phyloP scores from a whole-genome alignment of 2,329 filamentous ascomycete species.

The Neonectria faginata region DNA sequence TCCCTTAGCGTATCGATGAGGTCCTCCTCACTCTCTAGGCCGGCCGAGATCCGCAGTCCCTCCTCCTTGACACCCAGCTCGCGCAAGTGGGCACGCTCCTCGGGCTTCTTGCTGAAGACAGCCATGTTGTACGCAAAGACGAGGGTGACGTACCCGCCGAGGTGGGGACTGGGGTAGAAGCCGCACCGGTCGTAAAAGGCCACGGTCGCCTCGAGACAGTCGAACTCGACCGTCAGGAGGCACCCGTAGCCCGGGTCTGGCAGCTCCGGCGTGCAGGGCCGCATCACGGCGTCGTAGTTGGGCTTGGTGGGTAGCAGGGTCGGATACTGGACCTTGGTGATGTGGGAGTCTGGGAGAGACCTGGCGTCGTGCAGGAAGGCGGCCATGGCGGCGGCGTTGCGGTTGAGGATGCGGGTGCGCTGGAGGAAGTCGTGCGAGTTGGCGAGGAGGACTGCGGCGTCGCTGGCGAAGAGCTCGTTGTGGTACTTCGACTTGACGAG shows the following conservation, averaged over 20 bases:
- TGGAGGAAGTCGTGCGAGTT: slow-evolving; percentile 59
- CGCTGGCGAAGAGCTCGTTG: slow-evolving; percentile 61
- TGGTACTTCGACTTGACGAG: slow-evolving; percentile 44
- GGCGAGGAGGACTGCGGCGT: slow-evolving; percentile 58
- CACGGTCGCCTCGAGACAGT: slow-evolving; percentile 51
- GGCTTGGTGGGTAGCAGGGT: slow-evolving; percentile 49
- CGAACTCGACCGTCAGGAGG: slow-evolving; percentile 64
- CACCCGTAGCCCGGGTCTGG: slow-evolving; percentile 65
- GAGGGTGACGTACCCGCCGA: slow-evolving; percentile 65
- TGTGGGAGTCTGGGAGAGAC: slow-evolving; percentile 48
- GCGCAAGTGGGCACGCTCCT: slow-evolving; percentile 53
- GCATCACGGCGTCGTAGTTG: slow-evolving; percentile 52
- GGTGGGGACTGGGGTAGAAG: slow-evolving; percentile 64
- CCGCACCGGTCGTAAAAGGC: slow-evolving; percentile 63
- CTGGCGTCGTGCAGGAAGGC: slow-evolving; percentile 50
- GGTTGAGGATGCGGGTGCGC: slow-evolving; percentile 55
- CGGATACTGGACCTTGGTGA: slow-evolving; percentile 60
- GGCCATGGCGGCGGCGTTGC: slow-evolving; percentile 58
- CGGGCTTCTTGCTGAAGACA: slow-evolving; percentile 55
- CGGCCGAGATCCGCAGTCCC: slow-evolving; percentile 60
- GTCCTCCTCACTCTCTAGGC: slow-evolving; percentile 58
- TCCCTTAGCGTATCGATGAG: slow-evolving; percentile 54
- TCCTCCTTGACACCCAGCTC: slow-evolving; percentile 54
- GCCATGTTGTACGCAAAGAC: slow-evolving; percentile 60
- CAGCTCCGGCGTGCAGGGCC: slow-evolving; percentile 57